These are phyloP conservation scores for Funneliformis geosporum DNA, from an alignment of 192 early-diverging fungal species.

Conservation along the genomic window DNA sequence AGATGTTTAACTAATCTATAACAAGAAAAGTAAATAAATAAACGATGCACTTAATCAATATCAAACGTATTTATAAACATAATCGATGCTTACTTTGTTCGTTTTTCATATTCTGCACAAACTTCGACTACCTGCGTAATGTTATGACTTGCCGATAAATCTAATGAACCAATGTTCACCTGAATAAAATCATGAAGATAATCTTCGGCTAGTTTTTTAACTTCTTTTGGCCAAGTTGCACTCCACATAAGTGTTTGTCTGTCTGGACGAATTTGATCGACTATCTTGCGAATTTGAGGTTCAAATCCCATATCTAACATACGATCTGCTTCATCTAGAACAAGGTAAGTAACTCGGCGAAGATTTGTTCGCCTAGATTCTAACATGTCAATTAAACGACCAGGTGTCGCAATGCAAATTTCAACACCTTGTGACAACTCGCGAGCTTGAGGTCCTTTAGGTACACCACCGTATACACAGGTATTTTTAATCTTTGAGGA, in stretches of 20 bases:
- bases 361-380: slow-evolving; percentile 87
- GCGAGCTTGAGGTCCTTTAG: slow-evolving; percentile 86
- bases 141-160: slow-evolving; percentile 89
- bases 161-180: slow-evolving; percentile 93
- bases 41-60: not conserved
- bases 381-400: slow-evolving; percentile 97
- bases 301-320: slow-evolving; percentile 99
- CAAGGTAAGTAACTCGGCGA: slow-evolving; percentile 92
- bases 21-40: slow-evolving; percentile 8
- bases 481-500: slow-evolving; percentile 90
- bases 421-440: slow-evolving; percentile 86
- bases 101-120: slow-evolving; percentile 84
- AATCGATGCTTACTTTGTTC: slow-evolving; percentile 55
- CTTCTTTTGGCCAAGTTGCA: slow-evolving; percentile 98
- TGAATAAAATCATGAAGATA: slow-evolving; percentile 94
- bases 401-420: slow-evolving; percentile 97
- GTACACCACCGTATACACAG: slow-evolving; percentile 95
- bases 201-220: slow-evolving; percentile 87
- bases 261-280: slow-evolving; percentile 96
- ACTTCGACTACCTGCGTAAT: slow-evolving; percentile 93
- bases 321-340: slow-evolving; percentile 98
- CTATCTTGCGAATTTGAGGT: slow-evolving; percentile 96
- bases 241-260: slow-evolving; percentile 99
- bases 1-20: slow-evolving; percentile 72
- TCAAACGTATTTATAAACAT: not conserved